These are phyloP conservation scores for Fusarium armeniacum DNA, from an alignment of 2,329 filamentous ascomycete species.

Conservation along the genomic window DNA sequence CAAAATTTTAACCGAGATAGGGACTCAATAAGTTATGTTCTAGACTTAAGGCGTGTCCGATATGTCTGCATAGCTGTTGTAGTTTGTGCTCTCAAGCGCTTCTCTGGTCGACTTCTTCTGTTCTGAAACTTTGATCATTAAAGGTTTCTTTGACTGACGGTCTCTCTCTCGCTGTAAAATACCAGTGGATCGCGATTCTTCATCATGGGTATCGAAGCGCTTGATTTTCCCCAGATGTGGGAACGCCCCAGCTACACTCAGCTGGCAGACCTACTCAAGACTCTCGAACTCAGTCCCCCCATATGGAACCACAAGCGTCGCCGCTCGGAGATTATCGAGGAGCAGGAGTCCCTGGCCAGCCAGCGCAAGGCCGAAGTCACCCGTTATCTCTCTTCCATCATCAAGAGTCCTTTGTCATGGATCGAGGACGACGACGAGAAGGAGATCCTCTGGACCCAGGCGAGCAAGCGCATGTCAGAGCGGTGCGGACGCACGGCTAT, in stretches of 20 bases:
- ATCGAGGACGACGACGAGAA: slow-evolving; percentile 74
- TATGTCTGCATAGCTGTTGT: slow-evolving; percentile 31
- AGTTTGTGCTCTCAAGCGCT: slow-evolving; percentile 33
- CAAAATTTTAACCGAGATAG: slow-evolving; percentile 13
- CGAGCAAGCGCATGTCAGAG: slow-evolving; percentile 84
- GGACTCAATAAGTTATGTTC: slow-evolving; percentile 22
- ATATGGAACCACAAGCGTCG: slow-evolving; percentile 71
- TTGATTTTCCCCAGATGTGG: slow-evolving; percentile 86
- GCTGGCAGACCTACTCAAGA: slow-evolving; percentile 75
- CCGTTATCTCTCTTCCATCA: slow-evolving; percentile 77
- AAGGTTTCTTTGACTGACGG: slow-evolving; percentile 4
- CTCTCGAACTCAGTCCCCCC: slow-evolving; percentile 75
- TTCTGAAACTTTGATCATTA: slow-evolving; percentile 9
- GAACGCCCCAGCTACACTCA: slow-evolving; percentile 76
- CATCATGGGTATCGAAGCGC: slow-evolving; percentile 53
- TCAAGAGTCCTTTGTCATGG: slow-evolving; percentile 77
- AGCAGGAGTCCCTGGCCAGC: slow-evolving; percentile 58
- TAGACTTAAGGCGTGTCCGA: slow-evolving; percentile 23
- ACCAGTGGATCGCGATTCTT: neutral
- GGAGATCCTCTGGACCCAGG: slow-evolving; percentile 81
- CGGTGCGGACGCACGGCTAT: slow-evolving; percentile 80
- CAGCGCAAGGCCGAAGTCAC: slow-evolving; percentile 67
- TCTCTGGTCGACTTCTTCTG: slow-evolving; percentile 6
- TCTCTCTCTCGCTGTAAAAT: neutral
- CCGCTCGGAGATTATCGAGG: slow-evolving; percentile 58